Evolutionary conservation across 257 asterid species (phyloP), one percentile per base, ranked within the genome.

Genomic region (Leptodermis oblonga): DNA sequence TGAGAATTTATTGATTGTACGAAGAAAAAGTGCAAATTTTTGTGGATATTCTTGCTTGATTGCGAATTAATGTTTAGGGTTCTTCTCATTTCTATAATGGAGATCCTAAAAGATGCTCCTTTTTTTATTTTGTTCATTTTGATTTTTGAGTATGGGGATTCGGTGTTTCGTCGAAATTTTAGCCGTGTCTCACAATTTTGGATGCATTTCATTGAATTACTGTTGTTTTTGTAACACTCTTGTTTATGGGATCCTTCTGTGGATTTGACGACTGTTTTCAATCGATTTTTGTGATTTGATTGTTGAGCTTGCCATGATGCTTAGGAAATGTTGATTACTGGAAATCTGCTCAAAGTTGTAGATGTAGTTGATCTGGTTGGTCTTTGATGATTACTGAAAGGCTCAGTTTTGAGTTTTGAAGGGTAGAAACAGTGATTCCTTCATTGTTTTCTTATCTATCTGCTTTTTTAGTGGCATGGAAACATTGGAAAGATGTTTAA

Each of bases 401-500:
- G 1, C 23, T 45, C 23, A 22, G 42, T 45, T 28, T 25, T 48
- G 70, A 31, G 56, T 31, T 66, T 36, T 0, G 56, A 45, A 26
- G 8, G 0, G 13, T 28, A 7, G 34, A 13, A 46, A 22, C 22
- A 14, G 3, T 10, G 28, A 9, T 30, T 48, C 18, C 20, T 14
- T n/a, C 20, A 15, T 65, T 51, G 42, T 46, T 15, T n/a, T 11
- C 8, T 31, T 28, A 18, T 65, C 31, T 45, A 66, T 17, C 25
- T 67, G 62, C 45, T 28, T 18, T 20, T n/a, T 8, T 46, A 7
- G n/a, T 26, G 36, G 28, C 23, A 1, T 45, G 18, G 15, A 10
- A 66, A 51, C 17, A 51, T n/a, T 28, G 4, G 70, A n/a, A n/a
- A n/a, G n/a, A n/a, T n/a, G n/a, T n/a, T 66, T 31, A 67, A 37